Evolutionary conservation across 257 asterid genomes (phyloP).

Genomic region (Nicotiana noctiflora): DNA sequence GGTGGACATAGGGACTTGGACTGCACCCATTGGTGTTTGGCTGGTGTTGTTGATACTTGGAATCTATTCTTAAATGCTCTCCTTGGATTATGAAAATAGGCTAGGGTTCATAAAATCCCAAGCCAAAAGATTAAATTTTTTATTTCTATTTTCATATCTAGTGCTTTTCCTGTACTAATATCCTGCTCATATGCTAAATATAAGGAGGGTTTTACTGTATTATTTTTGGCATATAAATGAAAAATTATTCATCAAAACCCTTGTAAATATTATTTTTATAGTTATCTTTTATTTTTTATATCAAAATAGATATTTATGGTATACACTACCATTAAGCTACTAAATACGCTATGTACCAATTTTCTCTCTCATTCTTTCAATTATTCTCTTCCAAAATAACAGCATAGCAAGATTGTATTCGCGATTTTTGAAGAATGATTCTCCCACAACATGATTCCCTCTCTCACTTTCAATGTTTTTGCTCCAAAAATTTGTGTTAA

Average conservation of each 20-base stretch:
- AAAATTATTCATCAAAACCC: not conserved
- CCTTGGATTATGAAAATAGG: not conserved
- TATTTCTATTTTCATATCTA: not conserved
- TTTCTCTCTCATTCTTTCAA: too few species aligned
- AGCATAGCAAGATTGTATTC: too few species aligned
- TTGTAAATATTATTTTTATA: too few species aligned
- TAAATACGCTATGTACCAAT: too few species aligned
- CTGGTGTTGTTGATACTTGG: conserved; percentile 48
- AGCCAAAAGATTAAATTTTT: not conserved
- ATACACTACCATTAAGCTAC: too few species aligned
- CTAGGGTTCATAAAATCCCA: not conserved
- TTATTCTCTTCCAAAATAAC: too few species aligned
- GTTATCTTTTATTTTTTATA: too few species aligned
- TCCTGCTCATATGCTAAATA: not conserved
- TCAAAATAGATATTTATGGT: too few species aligned
- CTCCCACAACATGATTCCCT: too few species aligned
- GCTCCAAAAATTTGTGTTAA: too few species aligned
- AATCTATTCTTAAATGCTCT: conserved; percentile 31
- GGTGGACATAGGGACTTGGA: conserved; percentile 26
- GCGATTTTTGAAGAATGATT: too few species aligned
- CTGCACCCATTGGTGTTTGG: conserved; percentile 47
- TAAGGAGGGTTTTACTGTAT: not conserved
- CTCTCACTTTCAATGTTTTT: too few species aligned
- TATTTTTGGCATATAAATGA: not conserved
- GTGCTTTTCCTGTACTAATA: not conserved